A percentile compares a stretch with the other conserved stretches of the same genome.
These are phyloP conservation scores for Pilasporangium apinafurcum DNA, from an alignment of 352 stramenopile genomes.

Conservation along the genomic window DNA sequence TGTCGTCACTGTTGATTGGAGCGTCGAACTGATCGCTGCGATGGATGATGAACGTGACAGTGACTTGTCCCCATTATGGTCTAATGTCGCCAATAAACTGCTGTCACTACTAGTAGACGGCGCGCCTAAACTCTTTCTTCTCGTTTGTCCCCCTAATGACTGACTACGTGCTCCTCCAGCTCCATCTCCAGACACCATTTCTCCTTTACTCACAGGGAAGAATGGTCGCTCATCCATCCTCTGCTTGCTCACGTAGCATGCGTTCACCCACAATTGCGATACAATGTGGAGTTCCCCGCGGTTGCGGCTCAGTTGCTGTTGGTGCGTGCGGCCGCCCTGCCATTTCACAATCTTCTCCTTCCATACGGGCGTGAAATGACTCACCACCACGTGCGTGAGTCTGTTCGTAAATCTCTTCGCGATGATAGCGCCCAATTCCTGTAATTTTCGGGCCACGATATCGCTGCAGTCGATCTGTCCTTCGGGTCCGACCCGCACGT, in stretches of 20 bases:
- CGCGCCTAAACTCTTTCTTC: no score
- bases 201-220: conserved; percentile 58
- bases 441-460: conserved; percentile 60
- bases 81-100: no score
- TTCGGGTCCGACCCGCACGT: conserved; percentile 62
- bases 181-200: neutral
- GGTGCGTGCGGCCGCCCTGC: conserved; percentile 23
- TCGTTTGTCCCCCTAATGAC: no score
- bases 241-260: conserved; percentile 67
- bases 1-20: neutral
- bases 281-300: conserved; percentile 58
- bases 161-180: conserved; percentile 1
- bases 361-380: conserved; percentile 53
- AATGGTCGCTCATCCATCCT: conserved; percentile 63
- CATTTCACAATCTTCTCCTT: conserved; percentile 72
- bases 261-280: conserved; percentile 82
- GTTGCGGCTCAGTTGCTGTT: conserved; percentile 5
- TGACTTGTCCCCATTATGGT: neutral
- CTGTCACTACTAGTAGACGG: no score
- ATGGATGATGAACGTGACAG: neutral
- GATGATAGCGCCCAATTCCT: conserved; percentile 55
- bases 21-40: neutral
- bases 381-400: conserved; percentile 76
- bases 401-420: conserved; percentile 58
- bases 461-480: conserved; percentile 77